These are phyloP conservation scores for Alternaria burnsii DNA, from an alignment of 2,329 filamentous ascomycete genomes.

Conservation along the genomic window DNA sequence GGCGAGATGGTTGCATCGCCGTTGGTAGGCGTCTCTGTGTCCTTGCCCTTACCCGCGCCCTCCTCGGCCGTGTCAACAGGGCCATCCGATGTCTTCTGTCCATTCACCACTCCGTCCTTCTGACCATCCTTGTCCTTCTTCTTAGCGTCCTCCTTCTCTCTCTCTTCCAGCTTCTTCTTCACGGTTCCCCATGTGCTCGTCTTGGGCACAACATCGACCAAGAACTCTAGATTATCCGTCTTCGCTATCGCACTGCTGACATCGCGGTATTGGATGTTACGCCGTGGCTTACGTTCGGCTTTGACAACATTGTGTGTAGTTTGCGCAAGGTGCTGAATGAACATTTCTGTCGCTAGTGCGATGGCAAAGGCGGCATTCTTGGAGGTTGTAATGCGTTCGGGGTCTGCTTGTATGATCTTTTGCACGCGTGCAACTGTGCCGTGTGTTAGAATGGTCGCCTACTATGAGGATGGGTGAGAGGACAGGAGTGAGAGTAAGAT, in stretches of 20 bases:
- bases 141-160: constrained; percentile 22
- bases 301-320: constrained; percentile 89
- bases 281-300: constrained; percentile 87
- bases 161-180: constrained; percentile 67
- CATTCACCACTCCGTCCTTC: constrained; percentile 1
- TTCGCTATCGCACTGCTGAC: constrained; percentile 86
- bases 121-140: constrained; percentile 15
- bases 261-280: constrained; percentile 96
- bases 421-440: constrained; percentile 86
- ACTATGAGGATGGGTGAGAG: neutral
- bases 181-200: constrained; percentile 82
- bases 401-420: constrained; percentile 88
- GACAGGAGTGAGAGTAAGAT: neutral
- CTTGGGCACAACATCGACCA: constrained; percentile 88
- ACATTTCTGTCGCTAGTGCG: constrained; percentile 92
- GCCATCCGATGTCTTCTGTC: constrained; percentile 6
- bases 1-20: neutral
- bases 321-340: constrained; percentile 88
- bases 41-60: neutral
- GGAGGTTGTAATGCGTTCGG: constrained; percentile 80
- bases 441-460: constrained; percentile 4
- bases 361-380: constrained; percentile 96
- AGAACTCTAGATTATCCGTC: constrained; percentile 93
- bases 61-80: constrained; percentile 5
- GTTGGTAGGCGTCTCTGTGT: constrained; percentile 2